Evolutionary conservation across 805 yeast genomes (phyloP).

Genomic region (Starmerella scarabaei): DNA sequence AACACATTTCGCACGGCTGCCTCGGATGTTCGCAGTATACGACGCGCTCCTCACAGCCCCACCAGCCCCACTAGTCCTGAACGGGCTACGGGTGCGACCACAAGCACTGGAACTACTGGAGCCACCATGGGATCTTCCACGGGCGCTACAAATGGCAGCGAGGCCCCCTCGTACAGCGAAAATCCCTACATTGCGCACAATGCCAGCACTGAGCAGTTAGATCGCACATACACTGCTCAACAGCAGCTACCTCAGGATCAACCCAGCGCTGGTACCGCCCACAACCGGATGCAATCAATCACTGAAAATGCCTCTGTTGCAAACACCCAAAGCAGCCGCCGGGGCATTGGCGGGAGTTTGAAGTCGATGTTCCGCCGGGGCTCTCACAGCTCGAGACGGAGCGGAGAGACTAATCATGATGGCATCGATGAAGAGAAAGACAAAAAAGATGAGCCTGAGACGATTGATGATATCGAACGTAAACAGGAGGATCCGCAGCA

Average conservation of each 20-base stretch:
- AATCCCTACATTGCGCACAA: neutral
- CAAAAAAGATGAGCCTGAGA: neutral
- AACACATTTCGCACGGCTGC: too few species aligned
- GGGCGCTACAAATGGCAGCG: neutral
- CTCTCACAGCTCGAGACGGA: neutral
- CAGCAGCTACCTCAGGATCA: too few species aligned
- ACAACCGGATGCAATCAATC: neutral
- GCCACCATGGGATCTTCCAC: too few species aligned
- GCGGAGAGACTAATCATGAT: neutral
- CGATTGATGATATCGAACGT: constrained; percentile 8
- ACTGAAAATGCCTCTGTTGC: neutral
- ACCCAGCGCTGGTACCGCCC: too few species aligned
- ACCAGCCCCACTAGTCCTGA: too few species aligned
- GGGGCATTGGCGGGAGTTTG: neutral
- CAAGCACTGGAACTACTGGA: too few species aligned
- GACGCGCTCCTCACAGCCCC: too few species aligned
- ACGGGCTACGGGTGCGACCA: too few species aligned
- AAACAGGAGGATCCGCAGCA: constrained; percentile 17
- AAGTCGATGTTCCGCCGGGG: neutral
- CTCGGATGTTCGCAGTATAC: too few species aligned
- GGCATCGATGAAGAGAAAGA: neutral
- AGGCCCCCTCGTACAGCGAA: neutral
- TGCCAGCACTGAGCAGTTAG: neutral
- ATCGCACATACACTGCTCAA: neutral
- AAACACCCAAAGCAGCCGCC: neutral